Evolutionary conservation across 2,329 filamentous ascomycete species (phyloP).

Genomic region (Colletotrichum sp.): DNA sequence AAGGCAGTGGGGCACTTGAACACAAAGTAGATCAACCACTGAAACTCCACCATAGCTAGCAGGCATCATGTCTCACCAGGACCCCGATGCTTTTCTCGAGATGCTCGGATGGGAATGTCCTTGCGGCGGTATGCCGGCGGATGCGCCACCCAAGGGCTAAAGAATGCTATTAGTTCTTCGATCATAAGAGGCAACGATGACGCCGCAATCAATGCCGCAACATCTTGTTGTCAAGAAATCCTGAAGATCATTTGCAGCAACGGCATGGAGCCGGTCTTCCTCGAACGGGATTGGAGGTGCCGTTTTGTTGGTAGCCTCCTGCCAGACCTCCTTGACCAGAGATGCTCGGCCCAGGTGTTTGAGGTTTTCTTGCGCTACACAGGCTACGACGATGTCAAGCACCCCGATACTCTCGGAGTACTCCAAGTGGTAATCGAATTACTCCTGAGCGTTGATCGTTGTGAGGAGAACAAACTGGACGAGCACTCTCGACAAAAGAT

Average conservation of each 20-base stretch:
- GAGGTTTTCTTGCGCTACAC: background rate
- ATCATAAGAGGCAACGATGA: background rate
- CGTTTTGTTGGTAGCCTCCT: background rate
- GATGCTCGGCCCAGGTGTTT: background rate
- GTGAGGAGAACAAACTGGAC: background rate
- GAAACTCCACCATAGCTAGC: background rate
- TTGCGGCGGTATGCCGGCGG: background rate
- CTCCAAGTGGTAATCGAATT: accelerated
- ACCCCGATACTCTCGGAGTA: background rate
- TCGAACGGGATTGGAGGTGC: background rate
- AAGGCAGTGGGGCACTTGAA: background rate
- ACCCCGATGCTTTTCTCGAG: background rate
- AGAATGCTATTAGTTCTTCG: background rate
- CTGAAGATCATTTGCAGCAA: background rate
- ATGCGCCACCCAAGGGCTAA: background rate
- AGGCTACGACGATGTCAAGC: background rate
- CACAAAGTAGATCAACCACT: background rate
- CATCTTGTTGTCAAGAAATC: background rate
- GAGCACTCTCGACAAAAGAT: background rate
- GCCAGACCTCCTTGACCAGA: background rate
- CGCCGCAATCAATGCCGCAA: background rate
- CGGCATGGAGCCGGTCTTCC: background rate
- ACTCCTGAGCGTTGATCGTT: background rate
- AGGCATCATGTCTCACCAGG: background rate
- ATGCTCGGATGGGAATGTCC: background rate